Percentiles rank a stretch among this genome's conserved stretches.
Evolutionary conservation across 2,329 filamentous ascomycete genomes (phyloP).

Genomic region (Colletotrichum scovillei): DNA sequence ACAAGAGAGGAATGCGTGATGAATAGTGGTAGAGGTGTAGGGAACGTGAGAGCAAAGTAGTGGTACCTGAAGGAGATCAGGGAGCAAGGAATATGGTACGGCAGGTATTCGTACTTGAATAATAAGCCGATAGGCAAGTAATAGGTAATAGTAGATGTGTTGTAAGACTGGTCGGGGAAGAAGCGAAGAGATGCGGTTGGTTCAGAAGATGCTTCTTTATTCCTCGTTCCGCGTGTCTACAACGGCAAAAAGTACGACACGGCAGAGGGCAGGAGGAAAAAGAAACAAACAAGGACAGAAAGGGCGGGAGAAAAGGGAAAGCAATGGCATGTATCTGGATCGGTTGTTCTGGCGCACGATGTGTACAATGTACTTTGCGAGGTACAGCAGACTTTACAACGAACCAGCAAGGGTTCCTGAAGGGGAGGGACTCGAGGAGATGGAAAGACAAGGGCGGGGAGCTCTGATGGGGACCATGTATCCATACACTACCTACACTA

Average conservation of each 20-base stretch:
- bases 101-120: neutral
- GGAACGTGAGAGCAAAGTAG: slow-evolving; percentile 17
- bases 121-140: neutral
- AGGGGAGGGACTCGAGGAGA: neutral
- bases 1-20: slow-evolving; percentile 12
- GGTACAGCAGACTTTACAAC: neutral
- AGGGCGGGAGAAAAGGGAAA: slow-evolving; percentile 31
- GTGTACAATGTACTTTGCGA: slow-evolving; percentile 11
- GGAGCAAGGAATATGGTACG: neutral
- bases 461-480: neutral
- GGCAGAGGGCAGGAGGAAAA: neutral
- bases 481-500: neutral
- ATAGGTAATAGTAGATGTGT: no score
- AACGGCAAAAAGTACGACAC: slow-evolving; percentile 7
- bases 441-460: neutral
- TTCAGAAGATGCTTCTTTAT: neutral
- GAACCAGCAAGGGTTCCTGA: neutral
- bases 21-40: slow-evolving; percentile 8
- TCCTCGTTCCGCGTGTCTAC: neutral
- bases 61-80: slow-evolving; percentile 6
- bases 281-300: slow-evolving; percentile 9
- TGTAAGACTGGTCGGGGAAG: neutral
- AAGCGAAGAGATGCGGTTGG: slow-evolving; percentile 11
- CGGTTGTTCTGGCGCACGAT: neutral
- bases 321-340: slow-evolving; percentile 29